Conservation (phyloP, 208 protist species). For the Kentomonas sorsogonicus region DNA sequence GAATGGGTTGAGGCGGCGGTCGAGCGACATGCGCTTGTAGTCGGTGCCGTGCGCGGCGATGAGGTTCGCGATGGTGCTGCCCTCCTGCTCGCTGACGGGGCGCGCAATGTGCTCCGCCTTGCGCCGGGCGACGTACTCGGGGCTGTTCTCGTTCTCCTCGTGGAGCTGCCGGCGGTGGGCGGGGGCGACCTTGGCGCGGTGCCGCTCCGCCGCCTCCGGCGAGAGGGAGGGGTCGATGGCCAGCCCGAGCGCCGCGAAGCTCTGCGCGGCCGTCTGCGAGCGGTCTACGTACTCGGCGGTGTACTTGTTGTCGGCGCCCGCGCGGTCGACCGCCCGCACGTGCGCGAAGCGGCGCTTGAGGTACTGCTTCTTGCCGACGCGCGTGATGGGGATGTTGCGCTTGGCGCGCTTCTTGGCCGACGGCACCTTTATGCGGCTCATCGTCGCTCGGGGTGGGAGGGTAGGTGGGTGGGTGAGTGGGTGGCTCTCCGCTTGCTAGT, state of each 20-base stretch:
- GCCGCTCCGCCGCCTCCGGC: not conserved
- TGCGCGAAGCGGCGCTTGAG: slow-evolving; percentile 79
- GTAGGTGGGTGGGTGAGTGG: too few relatives aligned
- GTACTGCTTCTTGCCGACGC: slow-evolving; percentile 81
- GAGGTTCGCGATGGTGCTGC: slow-evolving; percentile 59
- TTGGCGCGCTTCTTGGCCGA: slow-evolving; percentile 75
- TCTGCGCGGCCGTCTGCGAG: slow-evolving; percentile 56
- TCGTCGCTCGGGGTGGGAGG: too few relatives aligned
- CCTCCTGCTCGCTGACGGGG: slow-evolving; percentile 75
- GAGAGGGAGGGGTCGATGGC: slow-evolving; percentile 48
- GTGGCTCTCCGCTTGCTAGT: too few relatives aligned
- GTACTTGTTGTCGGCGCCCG: slow-evolving; percentile 69
- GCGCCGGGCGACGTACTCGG: slow-evolving; percentile 19
- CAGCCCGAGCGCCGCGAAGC: slow-evolving; percentile 72
- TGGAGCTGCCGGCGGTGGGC: slow-evolving; percentile 18
- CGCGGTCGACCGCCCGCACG: slow-evolving; percentile 59
- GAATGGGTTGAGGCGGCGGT: slow-evolving; percentile 76
- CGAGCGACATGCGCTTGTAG: slow-evolving; percentile 77
- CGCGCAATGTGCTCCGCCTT: slow-evolving; percentile 41
- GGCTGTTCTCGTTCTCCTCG: slow-evolving; percentile 47
- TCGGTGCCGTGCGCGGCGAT: slow-evolving; percentile 68
- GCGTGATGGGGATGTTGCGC: slow-evolving; percentile 84
- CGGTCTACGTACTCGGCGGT: slow-evolving; percentile 79
- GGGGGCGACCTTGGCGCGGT: not conserved
- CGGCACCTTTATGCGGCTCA: slow-evolving; percentile 75